A percentile compares a stretch with the other conserved stretches of the same genome.
phyloP scores from a whole-genome alignment of 441 rosid genomes.

The Bruguiera hainesii region DNA sequence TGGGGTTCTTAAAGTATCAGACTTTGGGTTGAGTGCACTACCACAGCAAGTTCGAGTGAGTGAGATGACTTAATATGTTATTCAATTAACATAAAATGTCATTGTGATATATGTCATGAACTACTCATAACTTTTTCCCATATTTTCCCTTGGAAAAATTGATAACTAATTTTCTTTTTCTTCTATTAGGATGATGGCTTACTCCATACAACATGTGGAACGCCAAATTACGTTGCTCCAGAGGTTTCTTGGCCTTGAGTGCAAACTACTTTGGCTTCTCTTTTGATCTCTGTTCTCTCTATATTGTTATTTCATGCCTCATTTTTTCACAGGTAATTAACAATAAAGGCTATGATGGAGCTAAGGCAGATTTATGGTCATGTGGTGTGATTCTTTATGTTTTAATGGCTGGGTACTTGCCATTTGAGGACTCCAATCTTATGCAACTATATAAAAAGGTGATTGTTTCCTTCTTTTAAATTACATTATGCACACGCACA shows the following conservation, averaged over 20 bases:
- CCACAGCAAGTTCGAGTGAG: slow-evolving; percentile 99
- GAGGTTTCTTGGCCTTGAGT: slow-evolving; percentile 55
- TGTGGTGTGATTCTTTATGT: slow-evolving; percentile 98
- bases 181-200: slow-evolving; percentile 84
- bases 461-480: background rate
- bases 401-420: slow-evolving; percentile 96
- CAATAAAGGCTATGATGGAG: slow-evolving; percentile 98
- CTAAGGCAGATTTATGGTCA: slow-evolving; percentile 98
- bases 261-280: slow-evolving; percentile 9
- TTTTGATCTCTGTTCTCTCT: background rate
- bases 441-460: slow-evolving; percentile 90
- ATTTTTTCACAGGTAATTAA: slow-evolving; percentile 67
- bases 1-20: slow-evolving; percentile 87
- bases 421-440: slow-evolving; percentile 91
- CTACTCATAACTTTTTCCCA: too few relatives aligned
- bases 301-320: slow-evolving; percentile 13
- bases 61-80: slow-evolving; percentile 10
- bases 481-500: background rate
- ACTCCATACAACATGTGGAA: slow-evolving; percentile 99
- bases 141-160: background rate
- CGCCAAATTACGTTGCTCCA: slow-evolving; percentile 99
- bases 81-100: background rate
- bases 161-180: slow-evolving; percentile 20
- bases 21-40: slow-evolving; percentile 95
- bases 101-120: background rate